Base-by-base conservation (phyloP, 2,329 filamentous ascomycete genomes). In the Xylariaceae sp. region DNA sequence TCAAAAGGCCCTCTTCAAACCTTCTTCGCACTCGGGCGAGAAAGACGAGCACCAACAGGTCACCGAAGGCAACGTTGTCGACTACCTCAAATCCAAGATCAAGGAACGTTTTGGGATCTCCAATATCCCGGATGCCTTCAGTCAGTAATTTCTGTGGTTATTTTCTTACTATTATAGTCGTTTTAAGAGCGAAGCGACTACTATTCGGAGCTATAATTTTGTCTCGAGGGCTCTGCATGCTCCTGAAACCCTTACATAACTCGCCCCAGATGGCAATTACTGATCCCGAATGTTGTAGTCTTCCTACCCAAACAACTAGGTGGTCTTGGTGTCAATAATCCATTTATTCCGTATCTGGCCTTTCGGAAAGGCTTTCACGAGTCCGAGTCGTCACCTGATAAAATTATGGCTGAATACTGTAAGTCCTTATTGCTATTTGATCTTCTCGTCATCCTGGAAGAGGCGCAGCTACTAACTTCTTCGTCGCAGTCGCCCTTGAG, bases 271-370 rank as follows among this genome's bases (percentile, higher is more conserved):
- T n/a, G n/a, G n/a, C n/a, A n/a, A n/a, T n/a, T n/a, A n/a, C n/a
- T n/a, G n/a, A n/a, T n/a, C n/a, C n/a, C n/a, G n/a, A n/a, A n/a
- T n/a, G n/a, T n/a, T n/a, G n/a, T n/a, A n/a, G n/a, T 82, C 61
- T 78, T 77, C 63, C 69, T 81, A 23, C 79, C 79, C 0, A 73
- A 76, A 29, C 67, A 75, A 39, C 68, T 81, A 2, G 79, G 79
- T 8, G 79, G 79, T 0, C 71, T 82, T 0, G 78, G 74, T 0
- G 65, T 82, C 3, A 73, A 73, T 4, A 81, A 80, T 59, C 79
- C 79, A 0, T 79, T 81, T 63, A 69, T 80, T 17, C 62, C 70
- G 1, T 66, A 76, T 12, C 73, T 79, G 45, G 66, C 76, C 4
- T 67, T 76, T 36, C 71, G 73, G 40, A 67, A 76, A 3, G 46